These are phyloP conservation scores for Helotiales sp. DNA, from an alignment of 2,329 filamentous ascomycete species.

Conservation along the genomic window DNA sequence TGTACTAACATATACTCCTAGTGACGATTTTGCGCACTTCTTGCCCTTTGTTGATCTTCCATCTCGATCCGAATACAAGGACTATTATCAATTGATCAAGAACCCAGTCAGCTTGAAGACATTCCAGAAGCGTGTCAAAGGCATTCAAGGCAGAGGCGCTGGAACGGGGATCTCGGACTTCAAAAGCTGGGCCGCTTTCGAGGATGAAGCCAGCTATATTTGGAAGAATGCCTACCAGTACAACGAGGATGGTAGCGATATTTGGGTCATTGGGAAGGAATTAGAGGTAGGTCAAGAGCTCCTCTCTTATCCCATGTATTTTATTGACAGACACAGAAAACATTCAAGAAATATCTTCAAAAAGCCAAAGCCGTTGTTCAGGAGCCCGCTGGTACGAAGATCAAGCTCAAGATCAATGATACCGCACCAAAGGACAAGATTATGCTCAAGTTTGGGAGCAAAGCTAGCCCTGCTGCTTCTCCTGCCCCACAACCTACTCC, in stretches of 20 bases:
- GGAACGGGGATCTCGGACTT: slow-evolving; percentile 64
- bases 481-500: slow-evolving; percentile 50
- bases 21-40: slow-evolving; percentile 68
- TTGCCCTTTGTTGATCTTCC: slow-evolving; percentile 79
- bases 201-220: slow-evolving; percentile 75
- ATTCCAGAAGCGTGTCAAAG: slow-evolving; percentile 75
- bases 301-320: not conserved
- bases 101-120: slow-evolving; percentile 78
- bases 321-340: slow-evolving; percentile 49
- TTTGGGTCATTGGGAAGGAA: slow-evolving; percentile 73
- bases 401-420: slow-evolving; percentile 69
- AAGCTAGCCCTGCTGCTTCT: slow-evolving; percentile 54
- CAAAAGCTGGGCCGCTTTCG: slow-evolving; percentile 80
- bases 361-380: slow-evolving; percentile 71
- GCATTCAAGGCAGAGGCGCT: slow-evolving; percentile 66
- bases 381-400: slow-evolving; percentile 73
- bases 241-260: slow-evolving; percentile 89
- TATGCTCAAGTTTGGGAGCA: slow-evolving; percentile 68
- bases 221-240: slow-evolving; percentile 89
- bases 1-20: slow-evolving; percentile 34
- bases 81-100: slow-evolving; percentile 84
- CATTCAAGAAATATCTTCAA: slow-evolving; percentile 67
- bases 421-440: slow-evolving; percentile 57
- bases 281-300: slow-evolving; percentile 61
- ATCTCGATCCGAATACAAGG: slow-evolving; percentile 65